Base-by-base conservation (phyloP, 2,329 filamentous ascomycete genomes). In the Pyrenochaeta sp. region DNA sequence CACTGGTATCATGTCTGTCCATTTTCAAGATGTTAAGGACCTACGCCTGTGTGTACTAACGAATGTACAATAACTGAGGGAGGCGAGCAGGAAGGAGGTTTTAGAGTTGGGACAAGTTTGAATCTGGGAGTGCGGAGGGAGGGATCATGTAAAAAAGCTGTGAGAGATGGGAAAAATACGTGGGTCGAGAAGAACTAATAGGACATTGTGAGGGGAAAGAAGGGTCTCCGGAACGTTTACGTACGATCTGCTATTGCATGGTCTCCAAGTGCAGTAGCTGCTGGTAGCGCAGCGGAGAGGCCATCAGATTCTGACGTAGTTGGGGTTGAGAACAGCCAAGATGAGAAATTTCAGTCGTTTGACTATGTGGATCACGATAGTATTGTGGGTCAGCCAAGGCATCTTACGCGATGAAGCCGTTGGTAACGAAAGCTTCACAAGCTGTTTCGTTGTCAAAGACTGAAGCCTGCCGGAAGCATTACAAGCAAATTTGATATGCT, bases 341-440 rank as follows among this genome's bases (percentile, higher is more conserved):
- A 9, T 5, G 23, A 27, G 23, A 27, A 27, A 27, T 27, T 27
- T 4, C 23, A 27, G 23, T 4, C 23, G 4, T 27, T 9, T 49
- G 43, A 48, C 44, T 51, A 50, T 50, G 60, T 60, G 51, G 53
- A 62, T 52, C 57, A 39, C 59, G 56, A 40, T 44, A 47, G 54
- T 32, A 12, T 57, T 60, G 61, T 63, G 59, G 63, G 54, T 39
- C 55, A 49, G 35, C 42, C 41, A 36, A 32, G 50, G 41, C 41
- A 33, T 37, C 48, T 21, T 17, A 35, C 52, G 40, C 37, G 31
- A 48, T 45, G 47, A 59, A 51, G 45, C 50, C 51, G 27, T 54
- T 52, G 43, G 46, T 51, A 39, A 43, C 21, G 51, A 36, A 18
- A 42, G 29, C 31, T 29, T 17, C 11, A 31, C 15, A 21, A 18